Conservation (phyloP, 805 yeast genomes). For the Cyberlindnera mrakii region DNA sequence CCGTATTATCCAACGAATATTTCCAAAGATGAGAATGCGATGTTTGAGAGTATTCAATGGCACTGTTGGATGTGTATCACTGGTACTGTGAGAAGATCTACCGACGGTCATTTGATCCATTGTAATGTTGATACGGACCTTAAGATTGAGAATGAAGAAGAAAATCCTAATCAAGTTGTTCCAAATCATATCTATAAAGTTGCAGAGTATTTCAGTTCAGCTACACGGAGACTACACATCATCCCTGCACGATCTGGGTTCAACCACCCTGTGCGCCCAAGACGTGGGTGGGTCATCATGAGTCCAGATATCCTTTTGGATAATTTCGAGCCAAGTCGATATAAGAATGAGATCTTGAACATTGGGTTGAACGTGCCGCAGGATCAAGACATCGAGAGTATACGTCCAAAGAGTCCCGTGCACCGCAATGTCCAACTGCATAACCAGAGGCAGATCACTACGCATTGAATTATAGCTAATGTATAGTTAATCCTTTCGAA, state of each 20-base stretch:
- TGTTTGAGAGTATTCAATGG: conserved; percentile 78
- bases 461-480: neutral
- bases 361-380: conserved; percentile 58
- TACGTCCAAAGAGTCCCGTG: conserved; percentile 80
- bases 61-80: conserved; percentile 98
- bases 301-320: conserved; percentile 77
- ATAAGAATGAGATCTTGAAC: conserved; percentile 35
- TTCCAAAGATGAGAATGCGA: conserved; percentile 34
- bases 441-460: neutral
- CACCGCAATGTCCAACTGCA: conserved; percentile 13
- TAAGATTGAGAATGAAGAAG: conserved; percentile 49
- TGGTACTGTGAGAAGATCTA: conserved; percentile 84
- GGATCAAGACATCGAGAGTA: conserved; percentile 64
- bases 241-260: conserved; percentile 68
- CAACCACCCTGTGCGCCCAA: conserved; percentile 53
- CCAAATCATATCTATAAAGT: conserved; percentile 76
- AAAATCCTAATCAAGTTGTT: conserved; percentile 40
- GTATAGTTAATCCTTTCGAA: neutral
- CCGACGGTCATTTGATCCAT: conserved; percentile 79
- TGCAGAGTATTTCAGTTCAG: conserved; percentile 83
- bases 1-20: conserved; percentile 59
- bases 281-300: conserved; percentile 90
- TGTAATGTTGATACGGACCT: conserved; percentile 91
- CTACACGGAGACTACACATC: conserved; percentile 78
- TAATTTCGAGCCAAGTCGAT: conserved; percentile 51